Evolutionary conservation across 2,329 filamentous ascomycete species (phyloP), one percentile per base, ranked within the genome.

Genomic region (Ilyonectria mors-panacis): DNA sequence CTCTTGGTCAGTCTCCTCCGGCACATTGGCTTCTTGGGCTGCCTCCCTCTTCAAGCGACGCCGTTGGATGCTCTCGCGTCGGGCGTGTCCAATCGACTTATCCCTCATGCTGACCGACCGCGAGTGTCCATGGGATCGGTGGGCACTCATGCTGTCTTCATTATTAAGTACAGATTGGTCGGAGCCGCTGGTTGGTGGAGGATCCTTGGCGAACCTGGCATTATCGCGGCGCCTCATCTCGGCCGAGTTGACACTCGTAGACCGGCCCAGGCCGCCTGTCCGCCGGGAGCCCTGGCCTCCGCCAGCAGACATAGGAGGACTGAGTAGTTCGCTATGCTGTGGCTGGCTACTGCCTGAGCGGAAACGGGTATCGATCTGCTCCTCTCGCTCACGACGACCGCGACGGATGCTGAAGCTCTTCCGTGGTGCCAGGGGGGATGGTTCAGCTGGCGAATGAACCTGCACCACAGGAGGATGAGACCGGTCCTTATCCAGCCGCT

Each of bases 31-130:
- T 69, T 94, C 91, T 61, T 89, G 88, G 15, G 88, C 86, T 65
- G 92, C 92, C 73, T 95, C 93, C 74, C 93, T 88, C 59, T 90
- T 88, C 62, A 91, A 88, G 59, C 95, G 90, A 63, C 95, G 89
- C 51, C 93, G 93, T 81, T 98, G 95, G 61, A 98, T 97, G 79
- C 94, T 97, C 79, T 98, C 95, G 66, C 94, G 89, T 44, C 95
- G 89, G 50, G 94, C 93, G 78, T 98, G 95, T 2, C 95, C 94
- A 23, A 98, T 87, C 4, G 94, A 97, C 80, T 96, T 96, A 9
- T 95, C 91, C 69, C 95, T 89, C 76, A 89, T 87, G 6, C 92
- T 90, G 21, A 91, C 87, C 2, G 88, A 87, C 58, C 89, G 87
- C 39, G 87, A 84, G 65, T 87, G 86, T 0, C 85, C 75, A 13